These are phyloP conservation scores for Suillus subalutaceus DNA, from an alignment of 768 basidiomycete genomes.

Conservation along the genomic window DNA sequence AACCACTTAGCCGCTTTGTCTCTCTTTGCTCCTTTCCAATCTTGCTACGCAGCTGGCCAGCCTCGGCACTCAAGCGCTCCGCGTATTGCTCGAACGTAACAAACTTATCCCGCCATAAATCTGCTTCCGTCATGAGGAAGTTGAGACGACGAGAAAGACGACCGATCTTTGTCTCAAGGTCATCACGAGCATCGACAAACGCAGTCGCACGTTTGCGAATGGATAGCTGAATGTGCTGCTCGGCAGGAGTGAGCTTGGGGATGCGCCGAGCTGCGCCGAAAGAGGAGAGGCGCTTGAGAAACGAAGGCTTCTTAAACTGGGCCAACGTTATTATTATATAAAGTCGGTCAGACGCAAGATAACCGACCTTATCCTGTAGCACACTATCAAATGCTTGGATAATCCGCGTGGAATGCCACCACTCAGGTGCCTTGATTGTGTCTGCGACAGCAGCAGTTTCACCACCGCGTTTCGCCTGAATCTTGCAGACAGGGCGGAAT, in stretches of 20 bases:
- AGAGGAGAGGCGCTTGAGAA: slow-evolving; percentile 82
- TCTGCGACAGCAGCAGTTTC: slow-evolving; percentile 85
- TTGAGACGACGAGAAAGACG: slow-evolving; percentile 82
- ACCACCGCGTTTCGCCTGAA: slow-evolving; percentile 81
- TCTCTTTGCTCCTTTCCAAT: slow-evolving; percentile 92
- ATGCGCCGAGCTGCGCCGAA: slow-evolving; percentile 72
- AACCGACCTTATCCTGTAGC: slow-evolving; percentile 75
- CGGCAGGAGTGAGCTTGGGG: slow-evolving; percentile 75
- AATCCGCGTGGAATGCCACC: slow-evolving; percentile 93
- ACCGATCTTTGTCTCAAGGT: slow-evolving; percentile 92
- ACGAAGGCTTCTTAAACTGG: slow-evolving; percentile 86
- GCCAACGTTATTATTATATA: slow-evolving; percentile 15
- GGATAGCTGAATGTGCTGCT: slow-evolving; percentile 83
- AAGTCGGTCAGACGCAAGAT: not conserved
- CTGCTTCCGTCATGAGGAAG: slow-evolving; percentile 90
- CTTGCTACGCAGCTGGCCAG: slow-evolving; percentile 80
- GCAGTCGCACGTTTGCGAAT: slow-evolving; percentile 94
- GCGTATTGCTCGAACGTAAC: slow-evolving; percentile 94
- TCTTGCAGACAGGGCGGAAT: slow-evolving; percentile 90
- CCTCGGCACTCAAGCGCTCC: slow-evolving; percentile 86
- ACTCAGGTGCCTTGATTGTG: slow-evolving; percentile 86
- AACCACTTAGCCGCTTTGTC: slow-evolving; percentile 80
- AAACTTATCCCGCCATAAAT: slow-evolving; percentile 92
- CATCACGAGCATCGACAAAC: slow-evolving; percentile 92
- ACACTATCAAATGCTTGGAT: slow-evolving; percentile 90